Evolutionary conservation across 352 stramenopile genomes (phyloP).

Genomic region (Pythium volutum): DNA sequence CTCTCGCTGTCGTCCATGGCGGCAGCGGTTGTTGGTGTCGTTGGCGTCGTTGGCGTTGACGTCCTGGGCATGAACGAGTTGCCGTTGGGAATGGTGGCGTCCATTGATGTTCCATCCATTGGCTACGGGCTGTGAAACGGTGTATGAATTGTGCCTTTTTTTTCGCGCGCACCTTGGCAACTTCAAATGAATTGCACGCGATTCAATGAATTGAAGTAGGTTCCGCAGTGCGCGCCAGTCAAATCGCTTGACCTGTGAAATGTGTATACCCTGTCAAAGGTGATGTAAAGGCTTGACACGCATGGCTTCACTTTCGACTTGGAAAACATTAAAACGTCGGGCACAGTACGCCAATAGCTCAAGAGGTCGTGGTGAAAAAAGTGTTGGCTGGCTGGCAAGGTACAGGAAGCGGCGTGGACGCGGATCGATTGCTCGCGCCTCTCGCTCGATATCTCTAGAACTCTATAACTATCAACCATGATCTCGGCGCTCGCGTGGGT

Average conservation of each 20-base stretch:
- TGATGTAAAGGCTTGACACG: slow-evolving; percentile 21
- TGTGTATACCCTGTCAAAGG: slow-evolving; percentile 14
- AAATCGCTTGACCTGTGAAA: slow-evolving; percentile 8
- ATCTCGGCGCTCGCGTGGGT: slow-evolving; percentile 64
- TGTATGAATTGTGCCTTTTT: slow-evolving; percentile 17
- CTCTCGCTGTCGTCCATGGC: slow-evolving; percentile 12
- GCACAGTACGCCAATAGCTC: slow-evolving; percentile 8
- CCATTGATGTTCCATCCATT: slow-evolving; percentile 15
- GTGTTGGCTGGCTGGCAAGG: slow-evolving; percentile 26
- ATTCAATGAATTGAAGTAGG: slow-evolving; percentile 29
- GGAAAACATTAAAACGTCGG: slow-evolving; percentile 19
- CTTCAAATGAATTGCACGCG: slow-evolving; percentile 26
- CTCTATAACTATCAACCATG: slow-evolving; percentile 25
- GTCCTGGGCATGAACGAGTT: slow-evolving; percentile 1
- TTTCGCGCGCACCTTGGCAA: background rate
- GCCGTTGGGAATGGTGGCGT: background rate
- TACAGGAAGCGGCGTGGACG: slow-evolving; percentile 3
- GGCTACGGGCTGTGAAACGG: slow-evolving; percentile 22
- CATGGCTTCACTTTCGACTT: slow-evolving; percentile 15
- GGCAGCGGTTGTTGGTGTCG: slow-evolving; percentile 10
- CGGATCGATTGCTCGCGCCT: background rate
- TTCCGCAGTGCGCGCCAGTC: slow-evolving; percentile 20
- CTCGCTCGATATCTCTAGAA: background rate
- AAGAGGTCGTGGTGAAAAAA: slow-evolving; percentile 18
- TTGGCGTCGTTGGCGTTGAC: background rate